Base-by-base conservation (phyloP, 305 asterid species). In the Fraxinus nigra region DNA sequence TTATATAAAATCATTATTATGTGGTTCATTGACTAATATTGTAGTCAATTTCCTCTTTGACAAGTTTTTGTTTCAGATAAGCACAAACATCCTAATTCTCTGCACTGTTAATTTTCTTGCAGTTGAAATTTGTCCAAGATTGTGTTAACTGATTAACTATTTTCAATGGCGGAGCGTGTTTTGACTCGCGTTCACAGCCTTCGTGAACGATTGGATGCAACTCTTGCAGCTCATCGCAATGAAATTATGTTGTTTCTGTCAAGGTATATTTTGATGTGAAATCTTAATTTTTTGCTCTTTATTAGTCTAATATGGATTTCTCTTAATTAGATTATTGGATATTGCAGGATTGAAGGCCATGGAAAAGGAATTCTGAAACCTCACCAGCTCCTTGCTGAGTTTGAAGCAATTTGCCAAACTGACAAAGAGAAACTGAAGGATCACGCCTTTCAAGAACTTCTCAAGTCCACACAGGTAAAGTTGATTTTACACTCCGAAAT, bases 341-440 rank as follows among this genome's bases (percentile, higher is more conserved):
- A 33, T 78, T 81, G 78, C 82, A 95, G 99, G 89, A 73, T 96
- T 79, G 98, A 94, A 89, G 88, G 86, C 82, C 98, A 92, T 40
- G 99, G 98, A 48, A 96, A 96, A 80, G 97, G 99, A 37, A 96
- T 96, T 83, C 82, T 96, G 89, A 96, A 93, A 82, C 97, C 90
- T 13, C 98, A 95, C 54, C 91, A 95, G 89, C 98, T 95, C 63
- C 78, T 94, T 26, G 92, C 97, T 69, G 98, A 95, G 82, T 94
- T 94, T 46, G 98, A 95, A n/a, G 91, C 92, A 7, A 88, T 88
- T 35, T 86, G 86, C 76, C 51, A 88, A 63, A 89, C 86, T 40
- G 94, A 89, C 81, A 88, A 94, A 77, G 79, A 83, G 0, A 91
- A 84, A 77, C 87, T 91, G 43, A 85, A 87, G 4, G 96, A 91